Base-by-base conservation (phyloP, 306 rosid species). In the Arachis stenosperma region DNA sequence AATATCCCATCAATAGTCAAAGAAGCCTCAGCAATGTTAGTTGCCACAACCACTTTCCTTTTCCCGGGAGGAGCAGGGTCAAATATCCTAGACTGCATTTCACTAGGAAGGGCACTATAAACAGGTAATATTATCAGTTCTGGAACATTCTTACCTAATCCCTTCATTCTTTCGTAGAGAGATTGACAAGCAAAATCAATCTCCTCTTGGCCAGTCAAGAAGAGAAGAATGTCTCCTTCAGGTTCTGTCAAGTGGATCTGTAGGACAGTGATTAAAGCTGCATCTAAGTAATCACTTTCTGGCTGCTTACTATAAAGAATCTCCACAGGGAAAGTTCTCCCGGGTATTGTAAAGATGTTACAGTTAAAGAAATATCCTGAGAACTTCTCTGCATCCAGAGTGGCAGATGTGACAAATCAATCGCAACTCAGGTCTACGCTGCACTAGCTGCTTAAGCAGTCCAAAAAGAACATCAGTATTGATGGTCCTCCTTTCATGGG, bases 161-260 rank as follows among this genome's bases (percentile, higher is more conserved):
- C 88, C 77, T 90, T 93, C 97, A 93, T 90, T 76, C 87, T 88
- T 80, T 93, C 97, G 10, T 88, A 86, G 43, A 90, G 91, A 59
- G 93, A 86, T 75, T 92, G 96, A 74, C 98, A 92, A 36, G 97
- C 96, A 76, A 76, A 88, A 79, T 88, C 96, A 68, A 92, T 92
- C 82, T 92, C 98, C 77, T 92, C 98, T 80, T 92, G 96, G 65
- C 98, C 98, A 39, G 96, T 92, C 87, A 92, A 77, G 81, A 92
- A 92, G 64, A 92, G 91, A 76, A 92, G 98, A 71, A 92, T 39
- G 73, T 88, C 98, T 46, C 97, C 98, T 86, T 92, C 98, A 8
- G 96, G 97, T 74, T 92, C 90, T 5, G 89, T 90, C 84, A 88
- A 81, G 85, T 92, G 98, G 61, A 92, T 84, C 68, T 92, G 97